These are phyloP conservation scores for Annulohypoxylon bovei DNA, from an alignment of 495 filamentous ascomycete species.

Conservation along the genomic window DNA sequence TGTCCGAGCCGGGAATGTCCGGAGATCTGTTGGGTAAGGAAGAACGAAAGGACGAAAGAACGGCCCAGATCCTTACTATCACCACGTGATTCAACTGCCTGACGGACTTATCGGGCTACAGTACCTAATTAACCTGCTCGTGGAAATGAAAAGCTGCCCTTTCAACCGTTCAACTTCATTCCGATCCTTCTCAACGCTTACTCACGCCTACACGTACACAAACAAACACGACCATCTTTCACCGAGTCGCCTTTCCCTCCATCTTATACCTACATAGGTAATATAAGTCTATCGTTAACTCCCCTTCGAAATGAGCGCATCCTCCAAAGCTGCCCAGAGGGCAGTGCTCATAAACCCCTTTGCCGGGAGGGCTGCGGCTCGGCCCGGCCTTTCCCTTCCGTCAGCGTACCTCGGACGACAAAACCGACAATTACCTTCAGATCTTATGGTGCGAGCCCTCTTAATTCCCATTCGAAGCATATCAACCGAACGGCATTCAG, in stretches of 20 bases:
- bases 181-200: constrained; percentile 27
- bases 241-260: neutral
- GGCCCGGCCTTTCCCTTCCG: constrained; percentile 36
- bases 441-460: constrained; percentile 71
- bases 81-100: constrained; percentile 36
- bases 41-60: constrained; percentile 3
- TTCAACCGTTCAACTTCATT: constrained; percentile 17
- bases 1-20: constrained; percentile 20
- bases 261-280: constrained; percentile 2
- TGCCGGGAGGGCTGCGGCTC: constrained; percentile 48
- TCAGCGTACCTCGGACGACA: constrained; percentile 45
- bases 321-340: constrained; percentile 67
- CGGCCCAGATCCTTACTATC: constrained; percentile 21
- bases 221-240: constrained; percentile 6
- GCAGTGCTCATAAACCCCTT: constrained; percentile 67
- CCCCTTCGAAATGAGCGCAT: constrained; percentile 64
- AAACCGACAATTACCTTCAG: constrained; percentile 59
- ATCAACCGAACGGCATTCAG: constrained; percentile 72
- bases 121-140: constrained; percentile 18
- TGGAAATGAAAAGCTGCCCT: constrained; percentile 11
- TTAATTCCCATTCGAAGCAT: constrained; percentile 71
- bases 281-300: neutral
- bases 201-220: constrained; percentile 4
- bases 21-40: neutral
- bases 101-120: constrained; percentile 40